Evolutionary conservation across 2,329 filamentous ascomycete species (phyloP), one percentile per base, ranked within the genome.

Genomic region (Arachnopeziza araneosa): DNA sequence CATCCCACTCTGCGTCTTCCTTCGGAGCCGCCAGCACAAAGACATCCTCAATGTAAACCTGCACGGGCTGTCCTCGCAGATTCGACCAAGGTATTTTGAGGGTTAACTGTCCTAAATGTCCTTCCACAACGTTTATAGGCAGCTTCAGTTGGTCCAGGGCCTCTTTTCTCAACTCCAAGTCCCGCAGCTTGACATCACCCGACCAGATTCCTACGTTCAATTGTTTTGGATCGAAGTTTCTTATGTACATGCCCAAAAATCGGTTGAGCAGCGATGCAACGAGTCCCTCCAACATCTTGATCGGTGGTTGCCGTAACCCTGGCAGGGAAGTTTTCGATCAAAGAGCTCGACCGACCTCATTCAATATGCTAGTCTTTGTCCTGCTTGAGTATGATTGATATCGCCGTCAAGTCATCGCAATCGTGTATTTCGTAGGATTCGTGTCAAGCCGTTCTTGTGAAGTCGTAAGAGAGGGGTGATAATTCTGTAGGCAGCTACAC

Each of bases 211-310:
- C 95, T 65, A 99, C 93, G 74, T 99, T 99, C 67, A 99, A 83
- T 79, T 99, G 95, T 71, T 91, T 89, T 58, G 95, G 91, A 76
- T 99, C 95, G 75, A 99, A 99, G 78, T 99, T 98, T 83, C 96
- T 93, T 76, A 99, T 93, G 76, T 99, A 99, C 89, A 98, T 96
- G 83, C 95, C 96, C 85, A 99, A 79, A 78, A 99, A 98, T 80
- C 96, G 90, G 80, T 99, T 99, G 70, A 99, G 88, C 80, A 99
- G 83, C 77, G 93, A 96, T 70, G 95, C 92, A 66, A 98, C 95
- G 69, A 99, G 83, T 68, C 93, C 91, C 83, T 99, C 95, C 79
- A 99, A 86, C 95, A 99, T 99, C 71, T 75, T 82, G 81, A 78
- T 75, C 75, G 75, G 70, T 69, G 75, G 73, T 73, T 80, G 85